Conservation (phyloP, 129 eudicot species). For the Oenanthe sinensis region DNA sequence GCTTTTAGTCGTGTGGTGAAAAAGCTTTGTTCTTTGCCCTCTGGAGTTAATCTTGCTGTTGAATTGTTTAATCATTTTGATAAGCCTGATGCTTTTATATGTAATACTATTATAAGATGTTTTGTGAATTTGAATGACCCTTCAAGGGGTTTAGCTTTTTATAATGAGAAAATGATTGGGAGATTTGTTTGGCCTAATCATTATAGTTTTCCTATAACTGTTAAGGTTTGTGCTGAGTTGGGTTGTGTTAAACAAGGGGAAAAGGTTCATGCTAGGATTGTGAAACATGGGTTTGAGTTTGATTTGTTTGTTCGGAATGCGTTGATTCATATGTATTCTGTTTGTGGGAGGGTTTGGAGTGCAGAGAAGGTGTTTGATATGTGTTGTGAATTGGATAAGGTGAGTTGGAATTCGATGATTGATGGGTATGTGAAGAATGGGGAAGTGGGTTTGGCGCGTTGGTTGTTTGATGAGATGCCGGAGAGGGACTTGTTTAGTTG, state of each 20-base stretch:
- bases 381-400: constrained; percentile 46
- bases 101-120: constrained; percentile 48
- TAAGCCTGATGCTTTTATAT: constrained; percentile 53
- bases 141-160: constrained; percentile 25
- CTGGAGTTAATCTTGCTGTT: constrained; percentile 28
- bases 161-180: constrained; percentile 28
- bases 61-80: constrained; percentile 22
- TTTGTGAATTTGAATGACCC: constrained; percentile 29
- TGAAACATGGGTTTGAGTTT: constrained; percentile 53
- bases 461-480: constrained; percentile 47
- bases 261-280: constrained; percentile 30
- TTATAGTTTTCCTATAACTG: constrained; percentile 45
- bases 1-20: constrained; percentile 41
- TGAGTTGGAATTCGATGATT: constrained; percentile 63
- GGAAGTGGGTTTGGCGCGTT: constrained; percentile 31
- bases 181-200: constrained; percentile 33
- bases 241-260: constrained; percentile 37
- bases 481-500: constrained; percentile 49
- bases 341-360: constrained; percentile 35
- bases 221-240: constrained; percentile 45
- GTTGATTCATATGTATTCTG: constrained; percentile 45
- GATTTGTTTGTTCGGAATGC: constrained; percentile 46
- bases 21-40: constrained; percentile 42
- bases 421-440: constrained; percentile 59
- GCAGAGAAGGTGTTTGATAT: constrained; percentile 43